Evolutionary conservation across 306 rosid species (phyloP).

Genomic region (Vigna radiata): DNA sequence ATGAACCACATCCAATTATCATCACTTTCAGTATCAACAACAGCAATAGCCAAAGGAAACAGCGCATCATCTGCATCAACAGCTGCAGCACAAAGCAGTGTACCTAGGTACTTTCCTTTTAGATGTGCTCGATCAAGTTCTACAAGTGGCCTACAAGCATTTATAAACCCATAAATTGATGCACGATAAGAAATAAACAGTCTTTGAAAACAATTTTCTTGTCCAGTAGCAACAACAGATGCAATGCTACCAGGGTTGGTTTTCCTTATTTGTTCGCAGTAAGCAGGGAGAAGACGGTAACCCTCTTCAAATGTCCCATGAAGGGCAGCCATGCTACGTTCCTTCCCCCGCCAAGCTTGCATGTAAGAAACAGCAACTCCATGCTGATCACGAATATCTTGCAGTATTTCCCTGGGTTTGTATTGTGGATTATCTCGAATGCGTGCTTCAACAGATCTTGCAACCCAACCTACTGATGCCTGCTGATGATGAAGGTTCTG

Average conservation of each 20-base stretch:
- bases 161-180: slow-evolving; percentile 90
- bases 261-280: slow-evolving; percentile 91
- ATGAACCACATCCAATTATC: slow-evolving; percentile 99
- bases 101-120: slow-evolving; percentile 91
- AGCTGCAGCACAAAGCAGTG: slow-evolving; percentile 88
- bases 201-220: slow-evolving; percentile 89
- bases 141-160: slow-evolving; percentile 97
- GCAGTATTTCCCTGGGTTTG: slow-evolving; percentile 94
- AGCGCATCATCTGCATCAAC: slow-evolving; percentile 93
- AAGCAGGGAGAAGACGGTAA: slow-evolving; percentile 87
- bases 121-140: slow-evolving; percentile 93
- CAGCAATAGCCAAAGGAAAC: slow-evolving; percentile 90
- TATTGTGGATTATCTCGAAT: slow-evolving; percentile 93
- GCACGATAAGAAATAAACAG: slow-evolving; percentile 89
- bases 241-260: slow-evolving; percentile 95
- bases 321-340: slow-evolving; percentile 99
- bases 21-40: slow-evolving; percentile 87
- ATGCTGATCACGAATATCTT: slow-evolving; percentile 95
- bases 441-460: slow-evolving; percentile 95
- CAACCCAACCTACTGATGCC: slow-evolving; percentile 99
- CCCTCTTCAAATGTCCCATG: slow-evolving; percentile 99
- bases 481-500: slow-evolving; percentile 96
- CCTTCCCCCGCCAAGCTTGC: slow-evolving; percentile 99
- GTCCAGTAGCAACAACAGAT: slow-evolving; percentile 93
- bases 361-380: slow-evolving; percentile 99